A percentile compares a stretch with the other conserved stretches of the same genome.
phyloP scores from a whole-genome alignment of 352 stramenopile genomes.

The Aphanomyces stellatus region DNA sequence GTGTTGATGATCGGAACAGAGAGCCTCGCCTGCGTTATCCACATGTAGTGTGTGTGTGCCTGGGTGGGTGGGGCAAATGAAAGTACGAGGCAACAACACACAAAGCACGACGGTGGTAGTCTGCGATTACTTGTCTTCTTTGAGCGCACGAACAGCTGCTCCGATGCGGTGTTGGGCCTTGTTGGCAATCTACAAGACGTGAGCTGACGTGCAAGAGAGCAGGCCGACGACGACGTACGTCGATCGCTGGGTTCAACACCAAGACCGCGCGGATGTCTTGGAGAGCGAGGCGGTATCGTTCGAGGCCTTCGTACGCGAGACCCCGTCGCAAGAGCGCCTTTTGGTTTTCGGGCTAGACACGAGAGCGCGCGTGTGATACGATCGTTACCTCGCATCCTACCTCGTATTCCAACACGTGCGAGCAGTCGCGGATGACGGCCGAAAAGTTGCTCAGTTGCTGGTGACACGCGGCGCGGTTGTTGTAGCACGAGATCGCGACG shows the following conservation, averaged over 20 bases:
- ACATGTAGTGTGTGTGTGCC: too few relatives aligned
- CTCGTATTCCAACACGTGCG: conserved; percentile 90
- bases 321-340: conserved; percentile 92
- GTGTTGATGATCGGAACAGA: too few relatives aligned
- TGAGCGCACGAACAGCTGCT: conserved; percentile 80
- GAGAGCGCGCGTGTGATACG: background rate
- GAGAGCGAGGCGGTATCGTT: conserved; percentile 87
- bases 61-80: background rate
- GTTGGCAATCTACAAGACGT: conserved; percentile 56
- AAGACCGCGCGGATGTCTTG: conserved; percentile 82
- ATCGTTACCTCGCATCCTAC: background rate
- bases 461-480: conserved; percentile 94
- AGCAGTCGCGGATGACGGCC: conserved; percentile 91
- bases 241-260: conserved; percentile 80
- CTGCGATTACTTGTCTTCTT: conserved; percentile 60
- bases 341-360: conserved; percentile 76
- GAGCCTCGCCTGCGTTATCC: too few relatives aligned
- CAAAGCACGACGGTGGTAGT: background rate
- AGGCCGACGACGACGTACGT: conserved; percentile 33
- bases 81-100: background rate
- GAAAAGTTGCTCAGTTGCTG: conserved; percentile 97
- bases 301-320: conserved; percentile 92
- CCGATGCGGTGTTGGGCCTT: conserved; percentile 85
- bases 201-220: conserved; percentile 1
- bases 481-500: conserved; percentile 89